These are phyloP conservation scores for Blastobotrys buckinghamii DNA, from an alignment of 1,139 yeast genomes.

Conservation along the genomic window DNA sequence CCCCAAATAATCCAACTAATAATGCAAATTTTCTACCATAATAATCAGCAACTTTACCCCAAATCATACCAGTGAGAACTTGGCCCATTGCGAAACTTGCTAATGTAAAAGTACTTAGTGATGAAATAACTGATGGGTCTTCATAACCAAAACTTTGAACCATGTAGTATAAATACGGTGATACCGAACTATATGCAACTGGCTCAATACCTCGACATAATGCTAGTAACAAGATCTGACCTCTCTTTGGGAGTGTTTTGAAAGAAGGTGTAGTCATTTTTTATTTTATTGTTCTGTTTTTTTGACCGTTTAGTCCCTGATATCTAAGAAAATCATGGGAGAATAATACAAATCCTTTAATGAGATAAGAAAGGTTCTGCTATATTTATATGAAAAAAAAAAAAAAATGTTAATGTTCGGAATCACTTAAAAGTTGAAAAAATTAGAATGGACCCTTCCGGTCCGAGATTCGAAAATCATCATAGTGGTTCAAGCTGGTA, in stretches of 20 bases:
- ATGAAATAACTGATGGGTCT: constrained; percentile 45
- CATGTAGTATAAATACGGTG: constrained; percentile 60
- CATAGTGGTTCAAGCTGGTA: too few relatives aligned
- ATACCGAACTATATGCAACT: constrained; percentile 52
- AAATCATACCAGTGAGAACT: constrained; percentile 47
- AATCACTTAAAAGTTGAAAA: too few relatives aligned
- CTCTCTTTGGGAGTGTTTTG: constrained; percentile 25
- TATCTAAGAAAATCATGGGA: too few relatives aligned
- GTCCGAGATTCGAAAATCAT: too few relatives aligned
- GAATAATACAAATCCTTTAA: too few relatives aligned
- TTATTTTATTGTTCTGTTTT: too few relatives aligned
- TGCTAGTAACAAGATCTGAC: constrained; percentile 25
- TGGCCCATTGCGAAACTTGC: constrained; percentile 50
- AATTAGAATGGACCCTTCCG: too few relatives aligned
- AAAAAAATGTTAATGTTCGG: too few relatives aligned
- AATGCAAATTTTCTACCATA: constrained; percentile 51
- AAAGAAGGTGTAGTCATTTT: constrained; percentile 17
- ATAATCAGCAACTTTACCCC: constrained; percentile 51
- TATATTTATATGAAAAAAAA: neutral
- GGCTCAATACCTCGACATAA: constrained; percentile 49
- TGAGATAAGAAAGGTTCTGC: too few relatives aligned
- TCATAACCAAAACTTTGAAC: constrained; percentile 51
- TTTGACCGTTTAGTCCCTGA: too few relatives aligned
- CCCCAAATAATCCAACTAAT: constrained; percentile 47
- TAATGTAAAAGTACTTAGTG: constrained; percentile 45